These are phyloP conservation scores for Geotrichum histeridarum DNA, from an alignment of 1,139 yeast species.

Conservation along the genomic window DNA sequence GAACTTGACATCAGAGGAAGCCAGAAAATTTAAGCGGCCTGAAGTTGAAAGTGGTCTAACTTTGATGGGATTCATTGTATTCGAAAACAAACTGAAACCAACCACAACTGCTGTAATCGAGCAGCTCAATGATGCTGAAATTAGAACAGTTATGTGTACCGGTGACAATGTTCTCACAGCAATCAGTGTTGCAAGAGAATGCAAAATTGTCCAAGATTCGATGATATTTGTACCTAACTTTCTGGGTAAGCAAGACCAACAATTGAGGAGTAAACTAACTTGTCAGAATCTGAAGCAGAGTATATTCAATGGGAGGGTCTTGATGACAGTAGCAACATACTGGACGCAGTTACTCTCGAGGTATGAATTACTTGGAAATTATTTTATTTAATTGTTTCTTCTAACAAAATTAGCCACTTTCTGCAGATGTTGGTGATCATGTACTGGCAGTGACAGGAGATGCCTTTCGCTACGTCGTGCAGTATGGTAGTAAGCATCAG, in stretches of 20 bases:
- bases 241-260: slow-evolving; percentile 21
- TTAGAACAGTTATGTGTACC: slow-evolving; percentile 92
- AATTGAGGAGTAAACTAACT: background rate
- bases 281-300: slow-evolving; percentile 10
- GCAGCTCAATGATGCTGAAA: slow-evolving; percentile 57
- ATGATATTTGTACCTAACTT: slow-evolving; percentile 68
- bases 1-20: slow-evolving; percentile 42
- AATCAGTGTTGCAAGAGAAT: slow-evolving; percentile 83
- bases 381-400: too few species aligned
- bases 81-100: slow-evolving; percentile 81
- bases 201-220: slow-evolving; percentile 52
- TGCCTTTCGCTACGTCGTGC: slow-evolving; percentile 70
- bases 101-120: slow-evolving; percentile 59
- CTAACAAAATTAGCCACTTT: slow-evolving; percentile 2
- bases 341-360: slow-evolving; percentile 60
- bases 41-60: slow-evolving; percentile 61
- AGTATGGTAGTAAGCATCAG: slow-evolving; percentile 35
- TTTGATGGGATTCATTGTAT: slow-evolving; percentile 83
- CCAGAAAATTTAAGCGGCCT: slow-evolving; percentile 46
- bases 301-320: slow-evolving; percentile 39
- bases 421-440: slow-evolving; percentile 43
- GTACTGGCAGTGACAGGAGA: slow-evolving; percentile 89
- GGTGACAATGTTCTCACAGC: slow-evolving; percentile 96
- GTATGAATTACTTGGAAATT: slow-evolving; percentile 42
- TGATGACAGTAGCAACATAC: slow-evolving; percentile 34